Conservation (phyloP, 306 rosid species). For the Astragalus membranaceus region DNA sequence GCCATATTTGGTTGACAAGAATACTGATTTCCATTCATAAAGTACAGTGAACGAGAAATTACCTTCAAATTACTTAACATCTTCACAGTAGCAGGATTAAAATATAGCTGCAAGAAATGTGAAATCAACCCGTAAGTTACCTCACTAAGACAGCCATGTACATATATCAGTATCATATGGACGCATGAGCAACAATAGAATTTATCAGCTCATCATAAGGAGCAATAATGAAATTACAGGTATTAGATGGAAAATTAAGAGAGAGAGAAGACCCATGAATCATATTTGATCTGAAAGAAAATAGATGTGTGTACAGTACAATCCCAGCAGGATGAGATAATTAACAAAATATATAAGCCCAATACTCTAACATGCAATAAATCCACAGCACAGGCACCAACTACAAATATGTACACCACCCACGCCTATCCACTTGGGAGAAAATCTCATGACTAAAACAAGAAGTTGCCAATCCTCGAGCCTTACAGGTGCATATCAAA, state of each 20-base stretch:
- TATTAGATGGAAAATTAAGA: neutral
- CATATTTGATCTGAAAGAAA: neutral
- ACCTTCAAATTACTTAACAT: constrained; percentile 99
- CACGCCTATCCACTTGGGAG: neutral
- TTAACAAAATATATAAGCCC: neutral
- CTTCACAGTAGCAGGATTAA: constrained; percentile 99
- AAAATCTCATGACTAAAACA: neutral
- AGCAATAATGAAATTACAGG: constrained; percentile 2
- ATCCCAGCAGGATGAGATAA: neutral
- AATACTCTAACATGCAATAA: neutral
- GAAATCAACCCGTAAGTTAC: constrained; percentile 26
- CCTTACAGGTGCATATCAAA: neutral
- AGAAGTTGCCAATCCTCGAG: neutral
- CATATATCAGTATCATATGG: constrained; percentile 1
- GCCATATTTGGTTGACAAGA: constrained; percentile 1
- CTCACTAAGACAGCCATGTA: neutral
- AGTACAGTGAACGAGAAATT: constrained; percentile 20
- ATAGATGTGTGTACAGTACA: neutral
- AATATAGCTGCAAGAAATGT: constrained; percentile 74
- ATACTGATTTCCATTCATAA: neutral
- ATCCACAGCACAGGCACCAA: neutral
- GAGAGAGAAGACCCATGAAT: neutral
- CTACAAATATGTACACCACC: neutral
- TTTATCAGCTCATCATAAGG: constrained; percentile 9
- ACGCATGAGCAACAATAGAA: constrained; percentile 6